phyloP scores from a whole-genome alignment of 2,329 filamentous ascomycete species.

The Zymoseptoria pseudotritici region DNA sequence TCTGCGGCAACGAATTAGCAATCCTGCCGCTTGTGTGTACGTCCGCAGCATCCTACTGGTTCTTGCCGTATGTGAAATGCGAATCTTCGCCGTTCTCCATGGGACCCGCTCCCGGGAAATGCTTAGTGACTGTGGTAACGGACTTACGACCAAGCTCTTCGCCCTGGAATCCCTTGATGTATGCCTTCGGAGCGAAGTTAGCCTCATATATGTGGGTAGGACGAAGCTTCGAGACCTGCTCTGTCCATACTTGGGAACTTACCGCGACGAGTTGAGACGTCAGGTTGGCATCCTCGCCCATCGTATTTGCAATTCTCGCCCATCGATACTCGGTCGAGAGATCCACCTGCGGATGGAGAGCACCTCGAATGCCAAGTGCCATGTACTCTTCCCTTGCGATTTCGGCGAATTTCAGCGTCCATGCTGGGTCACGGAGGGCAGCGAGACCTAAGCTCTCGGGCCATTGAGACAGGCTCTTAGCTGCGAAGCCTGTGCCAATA shows the following conservation, averaged over 20 bases:
- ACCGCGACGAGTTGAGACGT: constrained; percentile 23
- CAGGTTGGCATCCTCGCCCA: constrained; percentile 44
- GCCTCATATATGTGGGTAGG: too few species aligned
- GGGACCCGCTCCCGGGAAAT: constrained; percentile 47
- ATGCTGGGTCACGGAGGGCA: constrained; percentile 38
- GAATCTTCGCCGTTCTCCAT: constrained; percentile 46
- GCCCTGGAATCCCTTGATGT: constrained; percentile 44
- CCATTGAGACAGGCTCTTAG: constrained; percentile 45
- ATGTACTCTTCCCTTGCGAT: constrained; percentile 43
- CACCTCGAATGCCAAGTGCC: constrained; percentile 38
- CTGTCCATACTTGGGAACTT: too few species aligned
- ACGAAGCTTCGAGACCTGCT: too few species aligned
- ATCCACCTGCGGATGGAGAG: constrained; percentile 47
- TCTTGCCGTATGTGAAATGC: constrained; percentile 48
- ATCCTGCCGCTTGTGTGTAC: neutral
- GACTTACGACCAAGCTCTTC: constrained; percentile 37
- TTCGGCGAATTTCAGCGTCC: constrained; percentile 43
- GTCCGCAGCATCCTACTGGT: constrained; percentile 23
- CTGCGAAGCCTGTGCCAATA: constrained; percentile 37
- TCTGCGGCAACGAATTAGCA: neutral
- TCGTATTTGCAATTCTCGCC: constrained; percentile 40
- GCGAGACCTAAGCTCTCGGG: constrained; percentile 46
- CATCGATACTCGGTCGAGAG: constrained; percentile 47
- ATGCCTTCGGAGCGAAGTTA: constrained; percentile 14
- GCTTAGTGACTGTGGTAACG: constrained; percentile 46